Evolutionary conservation across 2,329 filamentous ascomycete genomes (phyloP).

Genomic region (Nigrospora oryzae): DNA sequence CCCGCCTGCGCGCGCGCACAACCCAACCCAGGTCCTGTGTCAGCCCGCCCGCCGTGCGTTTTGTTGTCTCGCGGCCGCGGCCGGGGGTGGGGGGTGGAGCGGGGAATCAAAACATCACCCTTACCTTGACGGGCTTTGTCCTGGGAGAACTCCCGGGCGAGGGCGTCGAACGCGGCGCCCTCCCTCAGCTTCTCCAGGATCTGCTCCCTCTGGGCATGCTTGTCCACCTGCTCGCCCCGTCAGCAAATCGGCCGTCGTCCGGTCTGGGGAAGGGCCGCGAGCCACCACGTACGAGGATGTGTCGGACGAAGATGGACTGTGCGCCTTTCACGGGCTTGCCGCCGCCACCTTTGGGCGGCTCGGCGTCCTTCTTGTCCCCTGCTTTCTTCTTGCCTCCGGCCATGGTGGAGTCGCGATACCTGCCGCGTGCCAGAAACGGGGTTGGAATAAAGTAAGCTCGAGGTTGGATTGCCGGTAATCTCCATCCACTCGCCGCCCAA

Average conservation of each 20-base stretch:
- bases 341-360: conserved; percentile 23
- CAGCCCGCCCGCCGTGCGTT: too few relatives aligned
- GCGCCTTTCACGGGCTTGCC: conserved; percentile 47
- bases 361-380: conserved; percentile 16
- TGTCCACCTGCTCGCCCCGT: background rate
- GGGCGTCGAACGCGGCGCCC: background rate
- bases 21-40: too few relatives aligned
- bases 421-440: background rate
- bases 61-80: too few relatives aligned
- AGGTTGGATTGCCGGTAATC: conserved; percentile 9
- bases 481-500: too few relatives aligned
- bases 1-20: too few relatives aligned
- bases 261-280: background rate
- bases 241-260: background rate
- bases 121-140: conserved; percentile 5
- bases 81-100: too few relatives aligned
- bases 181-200: too few relatives aligned
- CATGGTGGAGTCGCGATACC: conserved; percentile 4
- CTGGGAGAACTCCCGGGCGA: conserved; percentile 1
- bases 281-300: conserved; percentile 47
- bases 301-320: conserved; percentile 64
- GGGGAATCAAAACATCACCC: background rate
- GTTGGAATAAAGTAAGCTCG: background rate
- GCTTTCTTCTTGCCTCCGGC: conserved; percentile 10
- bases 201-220: background rate